These are phyloP conservation scores for bread wheat (Triticum aestivum) DNA, from an alignment of 176 grass and related monocot species.

Conservation along the genomic window IWGSC_CS_RefSeq_v2.1 NC_057810.1:545563879-545564378, in stretches of 20 bases:
- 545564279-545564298: not conserved
- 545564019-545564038: not conserved
- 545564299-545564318: not conserved
- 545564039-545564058: not conserved
- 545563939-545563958: not conserved
- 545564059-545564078: not conserved
- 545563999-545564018: not conserved
- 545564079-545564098: not conserved
- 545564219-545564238: conserved; percentile 43
- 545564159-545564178: conserved; percentile 38
- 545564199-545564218: conserved; percentile 38
- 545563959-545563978: not conserved
- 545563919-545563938: not conserved
- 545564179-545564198: conserved; percentile 59
- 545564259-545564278: not conserved
- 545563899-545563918: not conserved
- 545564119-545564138: not conserved
- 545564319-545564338: not conserved
- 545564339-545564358: conserved; percentile 21
- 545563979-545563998: not conserved
- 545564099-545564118: not conserved
- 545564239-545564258: conserved; percentile 77
- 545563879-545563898: not conserved
- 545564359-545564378: not conserved
- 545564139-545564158: not conserved